Percentiles rank a stretch among this genome's conserved stretches.
Conservation (phyloP, 805 yeast genomes). For the Cyberlindnera subsufficiens region DNA sequence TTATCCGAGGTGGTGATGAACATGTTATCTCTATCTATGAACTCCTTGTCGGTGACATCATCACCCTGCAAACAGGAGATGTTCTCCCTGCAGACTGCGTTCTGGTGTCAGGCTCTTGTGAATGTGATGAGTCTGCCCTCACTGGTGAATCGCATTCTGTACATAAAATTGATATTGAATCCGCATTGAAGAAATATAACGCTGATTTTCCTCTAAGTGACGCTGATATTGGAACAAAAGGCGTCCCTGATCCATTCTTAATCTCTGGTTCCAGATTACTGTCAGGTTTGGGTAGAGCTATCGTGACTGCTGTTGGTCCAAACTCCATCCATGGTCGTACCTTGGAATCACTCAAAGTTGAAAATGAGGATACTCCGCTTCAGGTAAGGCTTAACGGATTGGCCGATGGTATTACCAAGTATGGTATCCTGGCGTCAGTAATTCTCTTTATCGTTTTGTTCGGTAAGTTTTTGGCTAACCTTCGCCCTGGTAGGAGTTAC, state of each 20-base stretch:
- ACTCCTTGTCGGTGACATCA: slow-evolving; percentile 79
- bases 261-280: slow-evolving; percentile 88
- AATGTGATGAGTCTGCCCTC: slow-evolving; percentile 86
- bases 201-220: slow-evolving; percentile 20
- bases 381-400: slow-evolving; percentile 74
- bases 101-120: slow-evolving; percentile 66
- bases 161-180: slow-evolving; percentile 53
- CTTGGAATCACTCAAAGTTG: slow-evolving; percentile 71
- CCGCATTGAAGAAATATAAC: slow-evolving; percentile 28
- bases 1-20: slow-evolving; percentile 67
- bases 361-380: slow-evolving; percentile 82
- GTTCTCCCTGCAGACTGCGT: slow-evolving; percentile 86
- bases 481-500: slow-evolving; percentile 46
- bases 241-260: slow-evolving; percentile 69
- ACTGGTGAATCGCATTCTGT: slow-evolving; percentile 93
- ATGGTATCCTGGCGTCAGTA: slow-evolving; percentile 82
- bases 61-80: slow-evolving; percentile 88
- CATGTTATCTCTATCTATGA: slow-evolving; percentile 65
- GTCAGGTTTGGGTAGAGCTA: slow-evolving; percentile 79
- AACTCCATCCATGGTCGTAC: slow-evolving; percentile 91
- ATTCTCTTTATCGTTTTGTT: slow-evolving; percentile 77
- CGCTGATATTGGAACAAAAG: slow-evolving; percentile 33
- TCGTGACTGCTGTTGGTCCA: slow-evolving; percentile 87
- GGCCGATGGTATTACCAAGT: slow-evolving; percentile 93
- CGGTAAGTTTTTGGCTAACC: slow-evolving; percentile 61